Evolutionary conservation across 1,139 yeast species (phyloP).

Genomic region (Yarrowia galli): DNA sequence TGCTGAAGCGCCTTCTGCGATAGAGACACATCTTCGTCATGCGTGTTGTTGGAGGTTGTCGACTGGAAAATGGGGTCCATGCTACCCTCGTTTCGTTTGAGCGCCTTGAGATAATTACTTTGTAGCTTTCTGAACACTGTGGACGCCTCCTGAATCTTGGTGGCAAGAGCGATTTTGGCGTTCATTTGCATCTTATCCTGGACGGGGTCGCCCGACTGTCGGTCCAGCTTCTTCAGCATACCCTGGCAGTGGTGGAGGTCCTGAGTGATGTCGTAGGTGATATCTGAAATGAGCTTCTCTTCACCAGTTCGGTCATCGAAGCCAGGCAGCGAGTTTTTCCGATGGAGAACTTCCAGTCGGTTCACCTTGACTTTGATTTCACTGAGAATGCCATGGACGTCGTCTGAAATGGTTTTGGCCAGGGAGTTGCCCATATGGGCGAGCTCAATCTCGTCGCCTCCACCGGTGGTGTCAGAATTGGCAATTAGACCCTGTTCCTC

Average conservation of each 20-base stretch:
- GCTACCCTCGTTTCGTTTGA: slow-evolving; percentile 49
- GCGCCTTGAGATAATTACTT: slow-evolving; percentile 78
- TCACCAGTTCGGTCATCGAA: slow-evolving; percentile 76
- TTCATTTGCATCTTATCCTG: slow-evolving; percentile 31
- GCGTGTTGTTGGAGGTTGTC: slow-evolving; percentile 44
- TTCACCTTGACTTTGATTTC: slow-evolving; percentile 60
- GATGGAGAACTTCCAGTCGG: slow-evolving; percentile 71
- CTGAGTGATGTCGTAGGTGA: slow-evolving; percentile 77
- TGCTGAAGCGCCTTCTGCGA: slow-evolving; percentile 57
- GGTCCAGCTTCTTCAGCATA: slow-evolving; percentile 71
- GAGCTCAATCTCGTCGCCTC: slow-evolving; percentile 60
- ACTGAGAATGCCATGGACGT: slow-evolving; percentile 67
- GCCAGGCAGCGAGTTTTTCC: slow-evolving; percentile 84
- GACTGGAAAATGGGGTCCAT: slow-evolving; percentile 51
- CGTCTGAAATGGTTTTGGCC: slow-evolving; percentile 58
- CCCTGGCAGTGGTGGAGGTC: slow-evolving; percentile 78
- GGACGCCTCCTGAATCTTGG: slow-evolving; percentile 79
- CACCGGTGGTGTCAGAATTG: slow-evolving; percentile 53
- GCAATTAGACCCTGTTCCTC: slow-evolving; percentile 69
- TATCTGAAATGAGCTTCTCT: slow-evolving; percentile 76
- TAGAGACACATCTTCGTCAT: slow-evolving; percentile 53
- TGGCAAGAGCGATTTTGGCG: slow-evolving; percentile 82
- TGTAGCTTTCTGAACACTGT: slow-evolving; percentile 84
- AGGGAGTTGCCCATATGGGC: slow-evolving; percentile 72
- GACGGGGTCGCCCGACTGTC: slow-evolving; percentile 52